Percentiles rank a stretch among this genome's conserved stretches.
Evolutionary conservation across 116 monocot species (phyloP).

Genomic region (Posidonia oceanica): DNA sequence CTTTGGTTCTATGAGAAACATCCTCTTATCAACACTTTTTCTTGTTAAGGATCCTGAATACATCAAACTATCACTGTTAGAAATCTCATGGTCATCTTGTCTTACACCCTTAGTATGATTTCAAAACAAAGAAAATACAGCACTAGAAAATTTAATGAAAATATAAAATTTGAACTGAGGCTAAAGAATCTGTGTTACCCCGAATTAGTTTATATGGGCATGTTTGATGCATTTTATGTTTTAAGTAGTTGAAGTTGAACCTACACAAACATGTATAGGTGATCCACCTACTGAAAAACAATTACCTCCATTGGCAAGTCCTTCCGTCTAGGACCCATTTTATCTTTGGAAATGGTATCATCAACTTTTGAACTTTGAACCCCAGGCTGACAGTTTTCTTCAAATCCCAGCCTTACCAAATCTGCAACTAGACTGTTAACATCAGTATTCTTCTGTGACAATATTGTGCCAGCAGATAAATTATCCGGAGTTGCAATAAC

Average conservation of each 20-base stretch:
- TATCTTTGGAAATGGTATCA: neutral
- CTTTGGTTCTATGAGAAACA: no score
- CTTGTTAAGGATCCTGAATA: no score
- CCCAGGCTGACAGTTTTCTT: neutral
- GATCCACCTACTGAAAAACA: neutral
- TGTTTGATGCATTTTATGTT: neutral
- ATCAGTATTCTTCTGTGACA: slow-evolving; percentile 1
- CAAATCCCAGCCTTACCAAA: no score
- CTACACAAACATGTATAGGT: neutral
- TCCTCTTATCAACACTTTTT: no score
- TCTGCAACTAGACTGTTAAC: neutral
- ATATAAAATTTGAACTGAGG: neutral
- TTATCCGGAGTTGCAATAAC: slow-evolving; percentile 11
- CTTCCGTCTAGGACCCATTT: neutral
- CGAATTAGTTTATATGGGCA: slow-evolving; percentile 2
- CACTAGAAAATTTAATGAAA: no score
- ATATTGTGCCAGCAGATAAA: neutral
- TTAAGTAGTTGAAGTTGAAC: neutral
- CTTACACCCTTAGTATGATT: no score
- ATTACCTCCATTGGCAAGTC: neutral
- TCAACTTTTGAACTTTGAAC: neutral
- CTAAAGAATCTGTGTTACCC: slow-evolving; percentile 13
- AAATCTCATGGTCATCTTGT: no score
- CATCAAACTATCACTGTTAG: no score
- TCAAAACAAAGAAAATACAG: no score